Conservation (phyloP, 305 asterid genomes). For the Plantago coronopus region DNA sequence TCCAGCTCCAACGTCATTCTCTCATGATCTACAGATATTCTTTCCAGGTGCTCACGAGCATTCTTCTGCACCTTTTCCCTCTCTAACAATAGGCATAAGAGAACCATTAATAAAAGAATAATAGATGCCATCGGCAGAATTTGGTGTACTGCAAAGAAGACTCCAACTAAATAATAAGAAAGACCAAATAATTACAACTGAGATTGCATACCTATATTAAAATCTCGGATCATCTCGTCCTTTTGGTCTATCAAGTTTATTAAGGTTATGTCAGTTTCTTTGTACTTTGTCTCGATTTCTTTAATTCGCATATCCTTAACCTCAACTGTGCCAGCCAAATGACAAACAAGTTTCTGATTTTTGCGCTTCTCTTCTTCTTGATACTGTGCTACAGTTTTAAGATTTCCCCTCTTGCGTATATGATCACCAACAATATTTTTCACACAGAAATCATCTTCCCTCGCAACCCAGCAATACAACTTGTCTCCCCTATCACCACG, state of each 20-base stretch:
- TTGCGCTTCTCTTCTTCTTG: slow-evolving; percentile 31
- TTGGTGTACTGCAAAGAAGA: background rate
- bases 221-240: slow-evolving; percentile 35
- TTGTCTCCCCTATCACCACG: slow-evolving; percentile 19
- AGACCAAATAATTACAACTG: background rate
- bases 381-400: slow-evolving; percentile 29
- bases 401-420: slow-evolving; percentile 28
- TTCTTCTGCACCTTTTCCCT: slow-evolving; percentile 34
- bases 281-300: slow-evolving; percentile 50
- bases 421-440: slow-evolving; percentile 27
- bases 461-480: slow-evolving; percentile 42
- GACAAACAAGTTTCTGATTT: slow-evolving; percentile 31
- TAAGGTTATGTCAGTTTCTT: slow-evolving; percentile 35
- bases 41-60: slow-evolving; percentile 30
- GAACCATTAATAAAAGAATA: background rate
- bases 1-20: slow-evolving; percentile 29
- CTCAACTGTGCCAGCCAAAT: slow-evolving; percentile 33
- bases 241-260: slow-evolving; percentile 35
- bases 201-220: slow-evolving; percentile 42
- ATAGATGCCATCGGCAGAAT: background rate
- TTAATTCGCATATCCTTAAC: slow-evolving; percentile 24
- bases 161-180: background rate
- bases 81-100: slow-evolving; percentile 31
- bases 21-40: slow-evolving; percentile 31
- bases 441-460: slow-evolving; percentile 26